Base-by-base conservation (phyloP, 345 rosid species). In the Noccaea caerulescens region DNA sequence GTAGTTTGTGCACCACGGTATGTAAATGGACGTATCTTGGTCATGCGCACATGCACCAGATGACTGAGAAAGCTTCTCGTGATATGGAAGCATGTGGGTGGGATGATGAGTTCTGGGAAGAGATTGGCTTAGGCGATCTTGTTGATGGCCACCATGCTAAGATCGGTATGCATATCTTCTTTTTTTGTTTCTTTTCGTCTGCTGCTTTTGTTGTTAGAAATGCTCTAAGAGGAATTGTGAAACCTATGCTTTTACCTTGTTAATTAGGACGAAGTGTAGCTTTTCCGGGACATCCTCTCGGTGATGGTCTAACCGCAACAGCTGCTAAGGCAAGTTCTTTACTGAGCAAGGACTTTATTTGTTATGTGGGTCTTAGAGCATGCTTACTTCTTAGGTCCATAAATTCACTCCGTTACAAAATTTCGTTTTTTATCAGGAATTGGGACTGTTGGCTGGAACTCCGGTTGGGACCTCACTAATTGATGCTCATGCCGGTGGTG, bases 1-100 rank as follows among this genome's bases (percentile, higher is more conserved):
- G 97, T 54, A 94, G 99, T 77, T 83, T 94, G 60, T 94, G 99
- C 85, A 87, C 99, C 70, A 84, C 92, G 58, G 95, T 91, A 14
- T 94, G 99, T 82, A 94, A 94, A 77, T 91, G 95, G 99, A 91
- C 96, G 11, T 94, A 94, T 83, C 97, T 94, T 81, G 99, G 97
- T 72, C 99, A 94, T 83, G 99, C 99, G n/a, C 99, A 94, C 72
- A 87, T 91, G 97, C 86, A 88, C 18, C 93, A 77, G 68, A 71
- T 80, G 82, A 80, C 63, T 66, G 96, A 87, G 73, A 87, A 86
- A 61, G 87, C 85, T 81, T 90, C 96, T 36, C 80, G 90, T 63
- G 81, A 85, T 67, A 91, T 91, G 97, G 95, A 94, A 94, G 89
- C 99, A 9, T 88, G 93, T 80, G 99, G 99, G 13, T 94, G 99